Base-by-base conservation (phyloP, 352 stramenopile species). In the Globisporangium emineosum region DNA sequence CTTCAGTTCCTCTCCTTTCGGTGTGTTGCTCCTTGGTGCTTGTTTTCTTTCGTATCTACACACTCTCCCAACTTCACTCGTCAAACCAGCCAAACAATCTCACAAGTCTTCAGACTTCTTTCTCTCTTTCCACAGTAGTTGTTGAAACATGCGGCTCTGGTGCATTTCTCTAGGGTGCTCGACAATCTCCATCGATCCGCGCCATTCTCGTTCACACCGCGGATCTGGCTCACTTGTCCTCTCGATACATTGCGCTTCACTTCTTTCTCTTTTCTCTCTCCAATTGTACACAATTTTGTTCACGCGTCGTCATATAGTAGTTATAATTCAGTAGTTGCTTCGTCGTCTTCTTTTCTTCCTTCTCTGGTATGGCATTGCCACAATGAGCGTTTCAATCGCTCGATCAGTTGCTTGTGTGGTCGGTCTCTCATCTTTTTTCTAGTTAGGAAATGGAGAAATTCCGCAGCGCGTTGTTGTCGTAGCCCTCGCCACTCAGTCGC, bases 371-470 rank as follows among this genome's bases (percentile, higher is more conserved):
- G 19, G 29, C 15, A 57, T 10, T 50, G 5, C 9, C 56, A 3
- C 23, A 52, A 42, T 29, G 15, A n/a, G 21, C 9, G 15, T 19
- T 32, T 27, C n/a, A 15, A 7, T 33, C 25, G 25, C 30, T 33
- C 33, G 5, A 5, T 45, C 5, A 8, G 13, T 15, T 45, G 37
- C 37, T n/a, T n/a, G 19, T 27, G 17, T 32, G 21, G 9, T 29
- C 19, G 25, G 37, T 45, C 37, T 25, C 15, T 5, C 29, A 5
- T n/a, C 27, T 33, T 10, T 30, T 19, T 9, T 19, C 65, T 62
- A 72, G 27, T 32, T 27, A 57, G 19, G 62, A 71, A 37, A 80
- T 75, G 15, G 67, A 78, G 27, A 68, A 70, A 63, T 80, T 77
- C 15, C 73, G 67, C 25, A 69, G 51, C 35, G 60, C 58, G 50